phyloP scores from a whole-genome alignment of 2,329 filamentous ascomycete genomes.

The Penicillium sp. region DNA sequence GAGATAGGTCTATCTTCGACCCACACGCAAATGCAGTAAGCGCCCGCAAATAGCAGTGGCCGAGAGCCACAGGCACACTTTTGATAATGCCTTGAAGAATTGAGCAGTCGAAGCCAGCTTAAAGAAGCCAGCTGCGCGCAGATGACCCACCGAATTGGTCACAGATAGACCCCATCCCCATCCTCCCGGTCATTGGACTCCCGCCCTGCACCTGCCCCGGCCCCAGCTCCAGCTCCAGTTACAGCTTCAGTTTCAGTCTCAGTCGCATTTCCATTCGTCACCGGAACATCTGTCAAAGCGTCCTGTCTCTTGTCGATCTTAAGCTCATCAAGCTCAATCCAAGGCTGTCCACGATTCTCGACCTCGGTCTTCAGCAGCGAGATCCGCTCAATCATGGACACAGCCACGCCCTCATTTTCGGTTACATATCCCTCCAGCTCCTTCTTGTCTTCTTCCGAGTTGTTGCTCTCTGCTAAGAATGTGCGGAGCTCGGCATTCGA shows the following conservation, averaged over 20 bases:
- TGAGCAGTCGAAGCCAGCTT: background rate
- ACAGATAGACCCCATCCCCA: conserved; percentile 35
- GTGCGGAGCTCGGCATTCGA: conserved; percentile 58
- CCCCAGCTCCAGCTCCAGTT: background rate
- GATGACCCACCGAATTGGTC: conserved; percentile 11
- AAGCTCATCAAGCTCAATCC: conserved; percentile 40
- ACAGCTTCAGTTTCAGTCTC: background rate
- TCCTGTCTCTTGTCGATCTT: conserved; percentile 21
- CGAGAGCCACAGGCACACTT: background rate
- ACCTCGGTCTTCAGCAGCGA: conserved; percentile 52
- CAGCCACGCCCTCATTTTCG: conserved; percentile 59
- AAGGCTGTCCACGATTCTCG: conserved; percentile 54
- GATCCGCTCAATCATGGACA: conserved; percentile 56
- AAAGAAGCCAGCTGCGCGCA: background rate
- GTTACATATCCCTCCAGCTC: conserved; percentile 43
- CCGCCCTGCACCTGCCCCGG: conserved; percentile 1
- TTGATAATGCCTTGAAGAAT: background rate
- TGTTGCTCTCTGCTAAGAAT: conserved; percentile 48
- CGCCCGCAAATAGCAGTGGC: background rate
- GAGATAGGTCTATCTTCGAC: background rate
- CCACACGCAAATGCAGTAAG: background rate
- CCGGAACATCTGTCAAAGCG: conserved; percentile 22
- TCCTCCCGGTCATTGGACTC: conserved; percentile 16
- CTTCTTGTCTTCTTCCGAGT: conserved; percentile 50
- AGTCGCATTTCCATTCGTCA: conserved; percentile 21